phyloP scores from a whole-genome alignment of 2,329 filamentous ascomycete genomes.

The Ophiostoma pallidulum region DNA sequence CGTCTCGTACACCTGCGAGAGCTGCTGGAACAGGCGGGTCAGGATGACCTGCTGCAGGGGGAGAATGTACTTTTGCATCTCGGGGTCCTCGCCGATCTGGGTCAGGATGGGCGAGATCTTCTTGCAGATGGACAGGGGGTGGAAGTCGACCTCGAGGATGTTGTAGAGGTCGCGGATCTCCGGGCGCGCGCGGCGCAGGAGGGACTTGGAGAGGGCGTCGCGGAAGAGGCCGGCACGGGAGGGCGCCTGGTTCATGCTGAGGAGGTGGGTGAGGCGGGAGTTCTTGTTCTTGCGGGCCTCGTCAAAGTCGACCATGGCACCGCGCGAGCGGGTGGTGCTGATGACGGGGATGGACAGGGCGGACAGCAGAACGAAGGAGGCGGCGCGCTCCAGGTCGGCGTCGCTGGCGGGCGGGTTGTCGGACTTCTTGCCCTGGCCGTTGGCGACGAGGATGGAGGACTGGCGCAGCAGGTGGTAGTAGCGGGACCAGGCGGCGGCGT shows the following conservation, averaged over 20 bases:
- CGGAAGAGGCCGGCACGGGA: slow-evolving; percentile 89
- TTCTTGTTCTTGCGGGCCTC: slow-evolving; percentile 99
- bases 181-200: slow-evolving; percentile 82
- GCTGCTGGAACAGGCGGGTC: slow-evolving; percentile 94
- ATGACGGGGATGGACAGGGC: slow-evolving; percentile 98
- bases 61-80: slow-evolving; percentile 95
- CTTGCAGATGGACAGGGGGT: slow-evolving; percentile 95
- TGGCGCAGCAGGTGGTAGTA: slow-evolving; percentile 96
- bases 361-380: slow-evolving; percentile 90
- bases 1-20: slow-evolving; percentile 98
- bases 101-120: slow-evolving; percentile 95
- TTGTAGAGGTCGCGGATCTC: slow-evolving; percentile 97
- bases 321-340: slow-evolving; percentile 91
- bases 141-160: slow-evolving; percentile 98
- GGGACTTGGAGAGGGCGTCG: slow-evolving; percentile 87
- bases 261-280: slow-evolving; percentile 86
- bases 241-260: slow-evolving; percentile 84
- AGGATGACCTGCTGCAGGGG: slow-evolving; percentile 98
- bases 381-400: slow-evolving; percentile 83
- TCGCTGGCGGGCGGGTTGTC: slow-evolving; percentile 89
- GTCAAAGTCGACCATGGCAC: slow-evolving; percentile 92
- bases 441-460: slow-evolving; percentile 72
- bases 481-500: slow-evolving; percentile 91
- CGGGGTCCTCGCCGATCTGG: slow-evolving; percentile 84
- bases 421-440: slow-evolving; percentile 81